Conservation (phyloP, 768 basidiomycete species). For the Lentinula detonsa region DNA sequence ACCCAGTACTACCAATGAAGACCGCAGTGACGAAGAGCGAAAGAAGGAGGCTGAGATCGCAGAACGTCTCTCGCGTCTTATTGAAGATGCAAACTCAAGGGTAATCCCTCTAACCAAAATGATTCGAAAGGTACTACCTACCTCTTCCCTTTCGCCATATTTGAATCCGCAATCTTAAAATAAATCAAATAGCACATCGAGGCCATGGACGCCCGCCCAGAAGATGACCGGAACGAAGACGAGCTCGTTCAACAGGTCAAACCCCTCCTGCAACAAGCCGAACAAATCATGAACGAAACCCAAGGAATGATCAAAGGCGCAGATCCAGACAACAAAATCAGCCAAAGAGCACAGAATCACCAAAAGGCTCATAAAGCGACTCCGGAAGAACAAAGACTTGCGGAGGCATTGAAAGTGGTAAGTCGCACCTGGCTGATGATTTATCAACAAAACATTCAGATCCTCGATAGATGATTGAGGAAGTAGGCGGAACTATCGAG, state of each 20-base stretch:
- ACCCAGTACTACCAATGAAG: constrained; percentile 7
- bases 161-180: too few species aligned
- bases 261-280: constrained; percentile 29
- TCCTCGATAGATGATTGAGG: constrained; percentile 22
- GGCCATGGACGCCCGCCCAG: constrained; percentile 22
- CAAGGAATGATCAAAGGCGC: constrained; percentile 28
- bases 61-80: constrained; percentile 25
- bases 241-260: constrained; percentile 28
- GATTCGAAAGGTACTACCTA: constrained; percentile 31
- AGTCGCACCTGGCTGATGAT: not conserved
- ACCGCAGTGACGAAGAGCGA: constrained; percentile 17
- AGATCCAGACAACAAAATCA: constrained; percentile 28
- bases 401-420: constrained; percentile 30
- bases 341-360: constrained; percentile 26
- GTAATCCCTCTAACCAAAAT: constrained; percentile 24
- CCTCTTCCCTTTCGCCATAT: constrained; percentile 10
- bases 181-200: constrained; percentile 25
- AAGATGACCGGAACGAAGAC: constrained; percentile 29
- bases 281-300: constrained; percentile 31
- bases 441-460: not conserved
- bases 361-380: constrained; percentile 29
- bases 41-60: constrained; percentile 23
- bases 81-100: constrained; percentile 26
- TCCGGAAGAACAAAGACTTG: constrained; percentile 31
- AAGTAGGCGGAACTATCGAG: constrained; percentile 30